Evolutionary conservation across 768 basidiomycete species (phyloP).

Genomic region (Lentinula sp.): DNA sequence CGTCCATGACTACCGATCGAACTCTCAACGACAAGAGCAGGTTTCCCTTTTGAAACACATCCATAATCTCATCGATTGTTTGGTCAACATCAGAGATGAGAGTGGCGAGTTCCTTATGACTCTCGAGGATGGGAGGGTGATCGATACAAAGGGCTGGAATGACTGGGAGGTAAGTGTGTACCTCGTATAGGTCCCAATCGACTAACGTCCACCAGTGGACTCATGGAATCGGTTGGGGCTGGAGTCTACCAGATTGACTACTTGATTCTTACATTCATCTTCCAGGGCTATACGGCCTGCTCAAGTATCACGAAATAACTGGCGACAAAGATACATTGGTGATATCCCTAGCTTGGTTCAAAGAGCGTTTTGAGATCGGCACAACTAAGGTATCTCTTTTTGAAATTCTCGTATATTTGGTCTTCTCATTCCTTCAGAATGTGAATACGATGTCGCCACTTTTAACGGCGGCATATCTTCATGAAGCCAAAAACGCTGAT

Average conservation of each 20-base stretch:
- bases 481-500: conserved; percentile 26
- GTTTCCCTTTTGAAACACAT: conserved; percentile 21
- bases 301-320: conserved; percentile 35
- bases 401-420: neutral
- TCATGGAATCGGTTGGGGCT: conserved; percentile 31
- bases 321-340: conserved; percentile 29
- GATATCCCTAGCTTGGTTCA: conserved; percentile 44
- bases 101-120: conserved; percentile 45
- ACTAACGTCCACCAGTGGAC: conserved; percentile 27
- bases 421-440: conserved; percentile 25
- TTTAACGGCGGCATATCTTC: conserved; percentile 37
- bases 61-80: conserved; percentile 29
- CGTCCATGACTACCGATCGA: neutral
- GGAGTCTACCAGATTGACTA: too few species aligned
- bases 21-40: neutral
- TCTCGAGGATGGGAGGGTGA: conserved; percentile 42
- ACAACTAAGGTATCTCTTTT: conserved; percentile 34
- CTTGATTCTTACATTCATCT: neutral
- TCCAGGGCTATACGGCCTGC: conserved; percentile 33
- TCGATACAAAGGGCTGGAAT: conserved; percentile 55
- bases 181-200: neutral
- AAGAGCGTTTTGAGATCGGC: conserved; percentile 38
- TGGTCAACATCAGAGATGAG: conserved; percentile 48
- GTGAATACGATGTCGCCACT: conserved; percentile 55
- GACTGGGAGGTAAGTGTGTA: conserved; percentile 43